Conservation (phyloP, 1,284 basidiomycete genomes). For the Laetiporus sulphureus region DNA sequence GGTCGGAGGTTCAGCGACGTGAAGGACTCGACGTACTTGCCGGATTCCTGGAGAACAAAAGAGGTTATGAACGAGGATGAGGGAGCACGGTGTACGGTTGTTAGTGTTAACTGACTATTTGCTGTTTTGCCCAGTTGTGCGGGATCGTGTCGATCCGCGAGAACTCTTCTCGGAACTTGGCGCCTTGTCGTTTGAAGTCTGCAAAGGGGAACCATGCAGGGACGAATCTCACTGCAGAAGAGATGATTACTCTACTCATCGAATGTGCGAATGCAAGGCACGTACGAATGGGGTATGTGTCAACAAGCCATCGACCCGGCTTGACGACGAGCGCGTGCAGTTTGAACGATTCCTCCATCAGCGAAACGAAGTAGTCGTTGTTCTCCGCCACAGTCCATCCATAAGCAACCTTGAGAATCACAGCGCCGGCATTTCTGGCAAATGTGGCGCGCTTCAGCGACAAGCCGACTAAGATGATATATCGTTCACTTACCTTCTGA, state of each 20-base stretch:
- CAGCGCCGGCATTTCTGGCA: constrained; percentile 12
- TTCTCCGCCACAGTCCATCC: constrained; percentile 21
- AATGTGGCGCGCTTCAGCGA: constrained; percentile 22
- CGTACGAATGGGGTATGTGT: constrained; percentile 18
- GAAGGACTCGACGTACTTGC: constrained; percentile 29
- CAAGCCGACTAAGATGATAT: constrained; percentile 24
- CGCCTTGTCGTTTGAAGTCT: constrained; percentile 25
- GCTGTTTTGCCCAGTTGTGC: constrained; percentile 27
- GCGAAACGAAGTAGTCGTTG: constrained; percentile 25
- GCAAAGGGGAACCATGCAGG: constrained; percentile 33
- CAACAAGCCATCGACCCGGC: constrained; percentile 18
- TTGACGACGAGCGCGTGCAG: constrained; percentile 6
- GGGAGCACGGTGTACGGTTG: neutral
- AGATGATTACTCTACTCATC: constrained; percentile 27
- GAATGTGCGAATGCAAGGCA: constrained; percentile 28
- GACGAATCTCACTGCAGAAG: constrained; percentile 22
- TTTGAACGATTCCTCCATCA: constrained; percentile 13
- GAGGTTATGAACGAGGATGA: neutral
- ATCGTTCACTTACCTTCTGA: constrained; percentile 35
- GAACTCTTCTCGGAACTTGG: constrained; percentile 8
- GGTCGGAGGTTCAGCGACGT: constrained; percentile 28
- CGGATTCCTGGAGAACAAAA: constrained; percentile 21
- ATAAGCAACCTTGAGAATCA: constrained; percentile 22
- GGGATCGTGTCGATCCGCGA: constrained; percentile 22
- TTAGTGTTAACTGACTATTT: constrained; percentile 20